Evolutionary conservation across 805 yeast species (phyloP), one percentile per base, ranked within the genome.

Genomic region (Maudiozyma serrabonitensis): DNA sequence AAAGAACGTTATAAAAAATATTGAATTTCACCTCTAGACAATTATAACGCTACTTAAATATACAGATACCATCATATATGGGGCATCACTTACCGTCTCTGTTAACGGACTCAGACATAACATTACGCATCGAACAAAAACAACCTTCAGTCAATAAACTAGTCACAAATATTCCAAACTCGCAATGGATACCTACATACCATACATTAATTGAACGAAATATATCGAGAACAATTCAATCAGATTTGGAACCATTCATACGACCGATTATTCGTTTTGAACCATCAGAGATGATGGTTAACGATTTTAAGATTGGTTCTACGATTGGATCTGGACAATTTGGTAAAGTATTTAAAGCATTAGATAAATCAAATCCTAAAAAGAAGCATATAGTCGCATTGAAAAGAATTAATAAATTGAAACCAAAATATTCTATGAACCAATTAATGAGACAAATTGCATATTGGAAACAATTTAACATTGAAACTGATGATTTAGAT

Each of bases 311-410:
- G 9, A 31, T 63, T 15, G 57, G 53, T 0, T 45, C 55, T 5
- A 46, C 54, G 12, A 46, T 64, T 11, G 69, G 69, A 1, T 51
- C 48, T 21, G 69, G 69, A 3, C 68, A 65, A 49, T 65, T 56
- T 52, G 67, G 68, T 5, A 60, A 62, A 46, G 68, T 66, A 1
- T 62, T 59, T 43, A 57, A 59, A 47, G 64, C 64, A 4, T 35
- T 47, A 44, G 43, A 35, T 21, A 16, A 46, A 6, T 4, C 32
- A 2, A 43, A 41, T 16, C 28, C 11, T 12, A 12, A 13, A 4
- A 31, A 16, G 21, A 37, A 46, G 4, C 46, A 46, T 6, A 19
- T 54, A 0, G 61, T 61, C 2, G 70, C 70, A 1, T 46, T 67
- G 6, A 67, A 67, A 41, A 55, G 56, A 26, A 60, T 62, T 13